Evolutionary conservation across 331 rosid species (phyloP), one percentile per base, ranked within the genome.

Genomic region (Quercus tomentella): DNA sequence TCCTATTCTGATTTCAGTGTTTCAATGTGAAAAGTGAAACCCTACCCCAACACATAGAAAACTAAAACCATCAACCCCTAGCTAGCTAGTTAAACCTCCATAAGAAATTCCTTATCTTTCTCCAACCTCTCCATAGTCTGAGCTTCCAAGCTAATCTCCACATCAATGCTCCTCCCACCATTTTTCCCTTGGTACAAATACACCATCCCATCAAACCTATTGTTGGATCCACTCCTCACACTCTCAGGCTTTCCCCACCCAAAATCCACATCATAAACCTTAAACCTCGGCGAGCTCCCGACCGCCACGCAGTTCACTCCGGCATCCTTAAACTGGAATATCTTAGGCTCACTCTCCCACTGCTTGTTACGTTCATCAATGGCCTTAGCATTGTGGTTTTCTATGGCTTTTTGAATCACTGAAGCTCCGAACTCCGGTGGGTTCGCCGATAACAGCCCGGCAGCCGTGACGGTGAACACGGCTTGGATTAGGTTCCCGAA

Each of bases 211-310:
- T 93, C 94, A 58, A 95, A 93, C 84, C 94, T 85, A 56, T 95
- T 95, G 43, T 95, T 95, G 8, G 92, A 81, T 2, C 99, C 99
- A 82, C 99, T 93, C 37, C 97, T 89, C 86, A 95, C 99, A 26
- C 77, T 85, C 82, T 90, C 97, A 10, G 99, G 96, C 63, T 85
- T 82, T 8, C 96, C 99, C 87, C 87, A 95, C 58, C 99, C 99
- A 82, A 93, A 95, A 80, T 93, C 98, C 62, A 95, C 94, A 28
- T 91, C 96, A 76, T 95, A 95, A 30, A 95, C 98, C 87, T 84
- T 92, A 63, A 95, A 95, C 89, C 99, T 86, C 14, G 99, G 99
- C 37, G 99, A 93, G 88, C 99, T 95, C 60, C 99, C 99, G 1
- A 93, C 91, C 0, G 97, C 96, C 83, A 95, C 99, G 72, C 96